phyloP scores from a whole-genome alignment of 495 filamentous ascomycete species.

The Mytilinidion resinicola region DNA sequence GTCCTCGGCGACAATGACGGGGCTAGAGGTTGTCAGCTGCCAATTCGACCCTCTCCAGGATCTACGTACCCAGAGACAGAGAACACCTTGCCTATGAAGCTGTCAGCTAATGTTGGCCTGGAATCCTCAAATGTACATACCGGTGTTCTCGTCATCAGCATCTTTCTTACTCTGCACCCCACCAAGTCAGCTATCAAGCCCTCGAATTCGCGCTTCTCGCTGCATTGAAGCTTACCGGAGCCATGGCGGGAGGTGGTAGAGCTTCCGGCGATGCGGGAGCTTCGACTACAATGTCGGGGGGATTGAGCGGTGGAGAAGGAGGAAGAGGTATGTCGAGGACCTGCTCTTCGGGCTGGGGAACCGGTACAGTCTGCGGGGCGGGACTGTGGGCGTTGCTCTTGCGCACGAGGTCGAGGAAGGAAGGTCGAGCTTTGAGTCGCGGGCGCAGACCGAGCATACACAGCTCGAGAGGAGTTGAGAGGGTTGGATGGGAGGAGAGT shows the following conservation, averaged over 20 bases:
- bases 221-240: constrained; percentile 25
- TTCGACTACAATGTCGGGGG: neutral
- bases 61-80: constrained; percentile 67
- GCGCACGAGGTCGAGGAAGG: constrained; percentile 64
- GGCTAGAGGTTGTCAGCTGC: constrained; percentile 49
- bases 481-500: neutral
- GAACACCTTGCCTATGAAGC: constrained; percentile 59
- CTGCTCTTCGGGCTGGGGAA: constrained; percentile 20
- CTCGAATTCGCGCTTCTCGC: neutral
- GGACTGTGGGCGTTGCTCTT: constrained; percentile 33
- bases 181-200: constrained; percentile 14
- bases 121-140: constrained; percentile 30
- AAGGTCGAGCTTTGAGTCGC: constrained; percentile 62
- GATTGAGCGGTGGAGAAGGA: constrained; percentile 14
- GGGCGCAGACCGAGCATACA: constrained; percentile 53
- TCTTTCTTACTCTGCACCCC: constrained; percentile 20
- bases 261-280: neutral
- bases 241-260: constrained; percentile 18
- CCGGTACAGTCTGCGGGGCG: constrained; percentile 4
- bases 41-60: constrained; percentile 28
- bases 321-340: constrained; percentile 27
- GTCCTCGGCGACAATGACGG: constrained; percentile 93
- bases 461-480: neutral
- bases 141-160: constrained; percentile 50
- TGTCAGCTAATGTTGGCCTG: neutral